Evolutionary conservation across 805 yeast species (phyloP).

Genomic region (Saccharomycopsis malanga): DNA sequence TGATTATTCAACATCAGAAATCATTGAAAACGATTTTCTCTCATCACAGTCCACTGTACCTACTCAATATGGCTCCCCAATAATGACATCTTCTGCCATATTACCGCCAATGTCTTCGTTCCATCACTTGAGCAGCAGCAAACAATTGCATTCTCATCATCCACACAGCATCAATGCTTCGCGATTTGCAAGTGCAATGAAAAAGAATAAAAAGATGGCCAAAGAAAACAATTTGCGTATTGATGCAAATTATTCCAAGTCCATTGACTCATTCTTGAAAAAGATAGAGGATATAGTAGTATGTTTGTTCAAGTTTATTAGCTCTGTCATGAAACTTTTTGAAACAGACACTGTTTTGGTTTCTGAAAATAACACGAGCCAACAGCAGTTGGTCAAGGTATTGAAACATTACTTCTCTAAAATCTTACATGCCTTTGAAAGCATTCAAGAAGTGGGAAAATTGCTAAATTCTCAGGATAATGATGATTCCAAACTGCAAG

Average conservation of each 20-base stretch:
- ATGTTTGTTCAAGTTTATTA: background rate
- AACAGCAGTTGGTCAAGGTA: no score
- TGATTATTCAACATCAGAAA: conserved; percentile 5
- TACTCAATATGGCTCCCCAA: background rate
- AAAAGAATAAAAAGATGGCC: no score
- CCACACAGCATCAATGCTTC: background rate
- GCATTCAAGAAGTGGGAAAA: no score
- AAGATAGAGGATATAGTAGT: background rate
- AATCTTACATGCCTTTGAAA: background rate
- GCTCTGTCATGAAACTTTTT: background rate
- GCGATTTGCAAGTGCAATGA: background rate
- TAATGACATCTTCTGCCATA: no score
- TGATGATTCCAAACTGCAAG: background rate
- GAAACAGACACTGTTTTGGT: no score
- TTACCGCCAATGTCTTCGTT: no score
- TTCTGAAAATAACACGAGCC: background rate
- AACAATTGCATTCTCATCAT: background rate
- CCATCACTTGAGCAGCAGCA: no score
- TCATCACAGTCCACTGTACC: background rate
- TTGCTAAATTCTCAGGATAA: background rate
- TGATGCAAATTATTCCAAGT: no score
- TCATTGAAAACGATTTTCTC: background rate
- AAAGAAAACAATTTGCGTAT: no score
- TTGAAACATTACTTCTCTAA: background rate
- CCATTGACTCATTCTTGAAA: no score